phyloP scores from a whole-genome alignment of 805 yeast genomes.

The Ogataea trehaloabstinens region DNA sequence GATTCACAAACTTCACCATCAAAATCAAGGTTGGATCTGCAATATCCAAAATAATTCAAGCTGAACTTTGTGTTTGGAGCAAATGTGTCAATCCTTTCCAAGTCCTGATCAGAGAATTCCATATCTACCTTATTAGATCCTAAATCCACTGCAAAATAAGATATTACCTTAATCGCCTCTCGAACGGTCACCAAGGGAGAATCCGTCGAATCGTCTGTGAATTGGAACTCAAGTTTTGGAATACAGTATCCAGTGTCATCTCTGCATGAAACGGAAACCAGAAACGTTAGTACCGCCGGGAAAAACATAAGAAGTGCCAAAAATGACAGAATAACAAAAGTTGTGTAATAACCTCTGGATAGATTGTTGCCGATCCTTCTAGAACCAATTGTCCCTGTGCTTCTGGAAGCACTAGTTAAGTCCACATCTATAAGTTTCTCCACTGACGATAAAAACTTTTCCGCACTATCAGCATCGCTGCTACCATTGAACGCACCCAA shows the following conservation, averaged over 20 bases:
- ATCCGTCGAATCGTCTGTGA: slow-evolving; percentile 35
- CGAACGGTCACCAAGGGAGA: slow-evolving; percentile 37
- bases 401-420: neutral
- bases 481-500: neutral
- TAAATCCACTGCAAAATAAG: slow-evolving; percentile 46
- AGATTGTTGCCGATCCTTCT: neutral
- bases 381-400: neutral
- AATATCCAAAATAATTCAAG: slow-evolving; percentile 48
- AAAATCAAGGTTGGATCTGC: slow-evolving; percentile 35
- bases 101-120: slow-evolving; percentile 13
- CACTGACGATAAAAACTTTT: slow-evolving; percentile 2
- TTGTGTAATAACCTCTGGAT: slow-evolving; percentile 20
- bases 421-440: slow-evolving; percentile 2
- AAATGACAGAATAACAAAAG: slow-evolving; percentile 22
- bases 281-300: slow-evolving; percentile 21
- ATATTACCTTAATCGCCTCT: slow-evolving; percentile 43
- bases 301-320: slow-evolving; percentile 24
- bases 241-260: slow-evolving; percentile 31
- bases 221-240: slow-evolving; percentile 44
- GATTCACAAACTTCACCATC: slow-evolving; percentile 31
- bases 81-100: slow-evolving; percentile 43
- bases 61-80: slow-evolving; percentile 40
- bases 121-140: slow-evolving; percentile 22
- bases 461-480: neutral
- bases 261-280: slow-evolving; percentile 33